Conservation (phyloP, 139 green algal genomes). For the Tetradesmus lagerheimii region DNA sequence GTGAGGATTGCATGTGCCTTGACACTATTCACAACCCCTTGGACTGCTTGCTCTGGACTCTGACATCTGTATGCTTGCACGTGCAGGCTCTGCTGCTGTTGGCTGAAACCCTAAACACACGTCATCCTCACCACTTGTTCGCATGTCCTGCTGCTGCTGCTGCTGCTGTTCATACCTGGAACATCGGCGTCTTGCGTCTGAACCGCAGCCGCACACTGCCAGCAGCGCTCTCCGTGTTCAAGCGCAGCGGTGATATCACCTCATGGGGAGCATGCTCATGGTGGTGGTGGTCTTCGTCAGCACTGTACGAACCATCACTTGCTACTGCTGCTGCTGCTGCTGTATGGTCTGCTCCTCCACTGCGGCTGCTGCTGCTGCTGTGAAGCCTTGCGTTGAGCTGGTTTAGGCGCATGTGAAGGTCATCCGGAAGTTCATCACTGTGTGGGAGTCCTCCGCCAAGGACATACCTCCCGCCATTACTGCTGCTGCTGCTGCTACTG, state of each 20-base stretch:
- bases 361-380: slow-evolving; percentile 14
- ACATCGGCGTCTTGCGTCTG: slow-evolving; percentile 2
- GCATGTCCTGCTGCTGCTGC: not conserved
- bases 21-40: no score
- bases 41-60: no score
- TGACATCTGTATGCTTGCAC: not conserved
- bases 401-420: not conserved
- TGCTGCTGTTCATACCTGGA: not conserved
- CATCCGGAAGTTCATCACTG: not conserved
- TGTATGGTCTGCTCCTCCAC: not conserved
- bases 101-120: no score
- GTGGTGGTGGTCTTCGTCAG: not conserved
- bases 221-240: not conserved
- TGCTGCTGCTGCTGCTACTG: slow-evolving; percentile 7
- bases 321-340: not conserved
- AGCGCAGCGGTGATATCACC: not conserved
- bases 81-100: not conserved
- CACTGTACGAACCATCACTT: not conserved
- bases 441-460: not conserved
- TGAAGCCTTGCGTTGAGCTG: not conserved
- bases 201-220: not conserved
- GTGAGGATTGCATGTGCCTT: no score
- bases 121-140: no score
- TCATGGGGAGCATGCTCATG: not conserved
- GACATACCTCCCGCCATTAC: not conserved